Conservation (phyloP, 2,329 filamentous ascomycete species). For the Epichloe baconii region DNA sequence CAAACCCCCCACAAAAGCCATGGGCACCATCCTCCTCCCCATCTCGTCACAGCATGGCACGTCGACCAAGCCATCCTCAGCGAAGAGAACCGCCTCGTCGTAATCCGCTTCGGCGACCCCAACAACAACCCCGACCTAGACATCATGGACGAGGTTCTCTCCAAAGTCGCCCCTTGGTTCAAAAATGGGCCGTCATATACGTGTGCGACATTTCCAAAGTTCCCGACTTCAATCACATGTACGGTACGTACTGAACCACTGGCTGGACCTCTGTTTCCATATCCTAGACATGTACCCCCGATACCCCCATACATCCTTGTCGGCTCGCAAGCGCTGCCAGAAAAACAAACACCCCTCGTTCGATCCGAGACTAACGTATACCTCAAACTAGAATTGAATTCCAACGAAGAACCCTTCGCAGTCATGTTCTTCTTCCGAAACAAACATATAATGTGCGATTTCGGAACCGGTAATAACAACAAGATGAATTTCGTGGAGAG, state of each 20-base stretch:
- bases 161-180: constrained; percentile 83
- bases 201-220: constrained; percentile 86
- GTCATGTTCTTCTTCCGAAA: constrained; percentile 97
- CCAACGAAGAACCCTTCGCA: constrained; percentile 58
- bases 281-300: neutral
- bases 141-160: constrained; percentile 81
- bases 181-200: constrained; percentile 89
- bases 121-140: constrained; percentile 61
- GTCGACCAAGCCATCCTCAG: constrained; percentile 86
- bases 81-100: constrained; percentile 84
- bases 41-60: constrained; percentile 88
- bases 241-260: constrained; percentile 33
- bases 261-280: neutral
- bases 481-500: constrained; percentile 90
- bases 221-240: constrained; percentile 93
- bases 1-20: constrained; percentile 13
- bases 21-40: constrained; percentile 81
- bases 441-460: constrained; percentile 98
- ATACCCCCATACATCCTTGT: no score
- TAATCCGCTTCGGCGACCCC: constrained; percentile 71
- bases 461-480: constrained; percentile 97
- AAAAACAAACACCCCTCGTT: no score
- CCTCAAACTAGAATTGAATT: constrained; percentile 3
- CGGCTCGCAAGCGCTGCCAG: no score
- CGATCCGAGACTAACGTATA: neutral